Percentiles rank a stretch among this genome's conserved stretches.
These are phyloP conservation scores for Ogataea wickerhamii DNA, from an alignment of 805 yeast genomes.

Conservation along the genomic window DNA sequence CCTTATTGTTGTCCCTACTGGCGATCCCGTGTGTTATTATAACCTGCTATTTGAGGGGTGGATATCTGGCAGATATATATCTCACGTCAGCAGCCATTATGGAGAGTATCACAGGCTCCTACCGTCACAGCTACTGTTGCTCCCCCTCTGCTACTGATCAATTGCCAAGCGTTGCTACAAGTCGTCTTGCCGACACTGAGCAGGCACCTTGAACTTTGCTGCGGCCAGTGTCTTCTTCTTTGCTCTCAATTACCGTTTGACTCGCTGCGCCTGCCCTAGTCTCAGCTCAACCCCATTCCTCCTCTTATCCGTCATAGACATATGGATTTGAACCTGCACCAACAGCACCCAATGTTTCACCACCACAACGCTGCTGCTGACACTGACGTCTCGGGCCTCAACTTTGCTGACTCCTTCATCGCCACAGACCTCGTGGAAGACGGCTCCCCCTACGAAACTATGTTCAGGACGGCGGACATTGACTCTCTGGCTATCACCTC, in stretches of 20 bases:
- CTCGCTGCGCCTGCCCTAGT: too few relatives aligned
- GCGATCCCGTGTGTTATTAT: background rate
- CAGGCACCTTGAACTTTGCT: too few relatives aligned
- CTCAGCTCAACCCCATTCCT: background rate
- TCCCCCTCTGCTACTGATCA: too few relatives aligned
- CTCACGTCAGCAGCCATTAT: background rate
- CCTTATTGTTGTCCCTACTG: background rate
- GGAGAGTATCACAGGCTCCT: too few relatives aligned
- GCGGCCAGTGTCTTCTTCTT: background rate
- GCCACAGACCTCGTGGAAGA: constrained; percentile 1
- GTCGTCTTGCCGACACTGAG: too few relatives aligned
- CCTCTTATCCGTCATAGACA: background rate
- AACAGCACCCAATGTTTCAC: background rate
- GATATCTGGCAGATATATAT: background rate
- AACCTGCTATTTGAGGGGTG: background rate
- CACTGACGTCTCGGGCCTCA: background rate
- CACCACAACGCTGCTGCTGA: background rate
- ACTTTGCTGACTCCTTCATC: constrained; percentile 1
- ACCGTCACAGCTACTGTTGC: too few relatives aligned
- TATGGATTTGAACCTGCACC: background rate
- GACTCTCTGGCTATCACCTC: background rate
- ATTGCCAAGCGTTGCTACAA: too few relatives aligned
- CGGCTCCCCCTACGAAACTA: background rate
- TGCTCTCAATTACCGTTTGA: background rate
- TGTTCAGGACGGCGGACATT: background rate